A percentile compares a stretch with the other conserved stretches of the same genome.
Conservation (phyloP, 2,329 filamentous ascomycete species). For the Fusarium sororula region DNA sequence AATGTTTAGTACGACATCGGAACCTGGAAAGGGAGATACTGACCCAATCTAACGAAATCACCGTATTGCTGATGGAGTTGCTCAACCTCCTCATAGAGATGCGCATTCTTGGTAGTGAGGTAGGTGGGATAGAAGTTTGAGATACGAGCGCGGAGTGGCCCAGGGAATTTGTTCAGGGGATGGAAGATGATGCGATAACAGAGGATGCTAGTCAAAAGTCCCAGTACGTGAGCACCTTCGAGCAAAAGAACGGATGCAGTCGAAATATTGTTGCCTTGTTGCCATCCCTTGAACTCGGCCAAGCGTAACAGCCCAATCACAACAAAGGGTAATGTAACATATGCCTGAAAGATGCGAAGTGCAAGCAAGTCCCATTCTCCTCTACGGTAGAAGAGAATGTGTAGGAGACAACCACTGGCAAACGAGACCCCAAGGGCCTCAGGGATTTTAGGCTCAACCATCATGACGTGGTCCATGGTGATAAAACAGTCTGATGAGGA, state of each 20-base stretch:
- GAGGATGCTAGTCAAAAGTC: slow-evolving; percentile 8
- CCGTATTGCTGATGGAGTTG: slow-evolving; percentile 12
- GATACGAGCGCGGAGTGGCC: slow-evolving; percentile 40
- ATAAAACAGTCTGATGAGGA: not conserved
- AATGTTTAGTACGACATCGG: not conserved
- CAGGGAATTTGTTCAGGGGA: slow-evolving; percentile 40
- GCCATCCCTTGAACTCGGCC: not conserved
- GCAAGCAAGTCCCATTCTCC: slow-evolving; percentile 42
- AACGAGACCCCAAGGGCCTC: not conserved
- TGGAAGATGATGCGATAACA: slow-evolving; percentile 33
- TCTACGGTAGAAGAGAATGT: slow-evolving; percentile 33
- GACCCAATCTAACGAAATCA: slow-evolving; percentile 21
- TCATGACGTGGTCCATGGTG: not conserved
- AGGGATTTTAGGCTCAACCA: not conserved
- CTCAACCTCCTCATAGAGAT: slow-evolving; percentile 41
- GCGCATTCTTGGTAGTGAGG: slow-evolving; percentile 32
- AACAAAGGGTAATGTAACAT: not conserved
- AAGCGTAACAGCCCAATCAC: not conserved
- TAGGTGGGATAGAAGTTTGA: slow-evolving; percentile 40
- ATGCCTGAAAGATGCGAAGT: slow-evolving; percentile 10
- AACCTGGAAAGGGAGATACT: not conserved
- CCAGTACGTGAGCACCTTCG: not conserved
- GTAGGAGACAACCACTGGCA: slow-evolving; percentile 7
- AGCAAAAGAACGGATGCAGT: not conserved
- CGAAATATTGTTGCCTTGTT: not conserved